phyloP scores from a whole-genome alignment of 2,329 filamentous ascomycete genomes.

The Pseudohalonectria lignicola region DNA sequence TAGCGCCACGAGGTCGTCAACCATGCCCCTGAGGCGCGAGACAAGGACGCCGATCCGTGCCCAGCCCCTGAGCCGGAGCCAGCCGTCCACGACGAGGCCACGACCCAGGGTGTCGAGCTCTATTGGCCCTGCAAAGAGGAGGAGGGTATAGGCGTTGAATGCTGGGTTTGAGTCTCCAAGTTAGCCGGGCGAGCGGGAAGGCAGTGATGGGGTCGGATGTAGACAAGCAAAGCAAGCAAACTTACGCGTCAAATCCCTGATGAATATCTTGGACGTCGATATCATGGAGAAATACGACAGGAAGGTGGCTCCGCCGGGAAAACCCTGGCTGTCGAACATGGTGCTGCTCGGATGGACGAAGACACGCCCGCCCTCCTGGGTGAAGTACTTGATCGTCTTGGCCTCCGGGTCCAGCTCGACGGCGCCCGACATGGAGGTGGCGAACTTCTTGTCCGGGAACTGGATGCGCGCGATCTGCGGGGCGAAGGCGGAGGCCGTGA shows the following conservation, averaged over 20 bases:
- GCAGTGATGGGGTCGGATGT: no score
- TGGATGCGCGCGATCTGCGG: slow-evolving; percentile 88
- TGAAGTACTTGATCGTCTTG: slow-evolving; percentile 84
- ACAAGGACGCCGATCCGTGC: slow-evolving; percentile 88
- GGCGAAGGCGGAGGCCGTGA: slow-evolving; percentile 63
- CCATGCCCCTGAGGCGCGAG: slow-evolving; percentile 69
- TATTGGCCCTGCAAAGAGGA: slow-evolving; percentile 81
- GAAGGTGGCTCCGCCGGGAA: slow-evolving; percentile 64
- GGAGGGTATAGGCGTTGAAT: slow-evolving; percentile 78
- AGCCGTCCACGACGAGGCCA: slow-evolving; percentile 83
- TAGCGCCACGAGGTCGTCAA: slow-evolving; percentile 72
- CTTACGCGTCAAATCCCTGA: slow-evolving; percentile 80
- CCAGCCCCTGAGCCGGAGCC: slow-evolving; percentile 81
- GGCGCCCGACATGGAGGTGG: slow-evolving; percentile 73
- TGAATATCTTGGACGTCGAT: slow-evolving; percentile 82
- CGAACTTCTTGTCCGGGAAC: slow-evolving; percentile 93
- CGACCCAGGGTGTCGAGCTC: slow-evolving; percentile 78
- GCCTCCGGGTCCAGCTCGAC: slow-evolving; percentile 92
- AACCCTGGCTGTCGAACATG: slow-evolving; percentile 72
- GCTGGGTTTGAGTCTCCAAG: slow-evolving; percentile 37
- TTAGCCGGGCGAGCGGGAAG: no score
- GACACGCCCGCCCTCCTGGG: slow-evolving; percentile 72
- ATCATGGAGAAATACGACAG: slow-evolving; percentile 89
- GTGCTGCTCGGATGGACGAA: slow-evolving; percentile 89
- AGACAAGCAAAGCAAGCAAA: slow-evolving; percentile 11